These are phyloP conservation scores for Beauveria bassiana DNA, from an alignment of 2,329 filamentous ascomycete genomes.

Conservation along the genomic window DNA sequence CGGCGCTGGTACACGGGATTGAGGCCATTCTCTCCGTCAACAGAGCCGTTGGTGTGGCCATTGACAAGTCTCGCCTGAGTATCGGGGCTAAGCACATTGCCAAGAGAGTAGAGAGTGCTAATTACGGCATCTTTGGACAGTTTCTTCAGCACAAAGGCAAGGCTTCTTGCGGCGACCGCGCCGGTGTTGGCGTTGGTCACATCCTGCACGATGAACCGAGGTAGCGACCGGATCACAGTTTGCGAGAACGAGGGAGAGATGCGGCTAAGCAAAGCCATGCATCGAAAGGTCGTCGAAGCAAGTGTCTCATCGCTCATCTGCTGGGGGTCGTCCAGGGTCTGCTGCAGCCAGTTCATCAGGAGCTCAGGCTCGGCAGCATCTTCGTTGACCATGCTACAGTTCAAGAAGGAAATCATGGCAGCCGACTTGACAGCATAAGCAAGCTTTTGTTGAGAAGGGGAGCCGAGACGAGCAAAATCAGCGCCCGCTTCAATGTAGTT, in stretches of 20 bases:
- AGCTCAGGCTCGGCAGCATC: slow-evolving; percentile 71
- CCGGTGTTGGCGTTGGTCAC: slow-evolving; percentile 62
- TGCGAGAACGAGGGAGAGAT: slow-evolving; percentile 66
- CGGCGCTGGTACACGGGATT: slow-evolving; percentile 43
- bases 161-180: slow-evolving; percentile 69
- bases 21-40: slow-evolving; percentile 29
- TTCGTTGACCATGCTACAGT: slow-evolving; percentile 75
- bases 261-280: slow-evolving; percentile 73
- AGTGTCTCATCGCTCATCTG: slow-evolving; percentile 78
- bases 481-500: slow-evolving; percentile 78
- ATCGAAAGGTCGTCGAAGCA: slow-evolving; percentile 70
- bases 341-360: slow-evolving; percentile 79
- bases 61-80: slow-evolving; percentile 48
- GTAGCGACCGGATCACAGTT: slow-evolving; percentile 68
- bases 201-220: slow-evolving; percentile 82
- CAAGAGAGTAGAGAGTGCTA: slow-evolving; percentile 91
- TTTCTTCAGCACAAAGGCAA: slow-evolving; percentile 72
- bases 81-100: slow-evolving; percentile 81
- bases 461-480: slow-evolving; percentile 76
- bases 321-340: slow-evolving; percentile 65
- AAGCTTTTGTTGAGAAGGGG: slow-evolving; percentile 76
- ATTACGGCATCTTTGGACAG: slow-evolving; percentile 91
- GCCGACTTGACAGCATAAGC: slow-evolving; percentile 80
- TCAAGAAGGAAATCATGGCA: slow-evolving; percentile 74
- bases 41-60: slow-evolving; percentile 38